Evolutionary conservation across 2,329 filamentous ascomycete species (phyloP).

Genomic region (Alternaria viburni): DNA sequence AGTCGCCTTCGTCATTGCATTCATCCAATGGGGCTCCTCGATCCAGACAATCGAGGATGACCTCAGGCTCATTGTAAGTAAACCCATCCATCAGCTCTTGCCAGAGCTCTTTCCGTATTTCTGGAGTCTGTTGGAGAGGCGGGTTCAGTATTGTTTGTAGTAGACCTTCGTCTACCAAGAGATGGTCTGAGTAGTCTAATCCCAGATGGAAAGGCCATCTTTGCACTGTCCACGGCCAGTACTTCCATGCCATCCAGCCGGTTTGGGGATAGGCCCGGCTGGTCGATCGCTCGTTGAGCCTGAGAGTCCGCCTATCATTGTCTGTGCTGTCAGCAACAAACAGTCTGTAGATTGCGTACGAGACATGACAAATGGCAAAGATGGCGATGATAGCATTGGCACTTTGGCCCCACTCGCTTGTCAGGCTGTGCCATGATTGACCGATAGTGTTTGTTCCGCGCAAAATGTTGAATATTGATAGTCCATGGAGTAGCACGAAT

Average conservation of each 20-base stretch:
- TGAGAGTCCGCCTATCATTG: background rate
- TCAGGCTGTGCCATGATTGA: background rate
- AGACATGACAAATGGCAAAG: fast-evolving
- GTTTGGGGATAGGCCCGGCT: too few species aligned
- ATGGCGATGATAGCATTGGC: background rate
- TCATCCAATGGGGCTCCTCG: background rate
- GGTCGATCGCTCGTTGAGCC: too few species aligned
- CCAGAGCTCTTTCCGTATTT: too few species aligned
- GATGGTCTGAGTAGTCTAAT: background rate
- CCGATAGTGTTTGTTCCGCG: background rate
- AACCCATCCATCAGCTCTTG: too few species aligned
- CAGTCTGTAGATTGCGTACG: fast-evolving
- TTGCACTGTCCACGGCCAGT: fast-evolving
- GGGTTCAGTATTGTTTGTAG: too few species aligned
- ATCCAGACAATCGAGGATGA: background rate
- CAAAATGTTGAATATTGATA: background rate
- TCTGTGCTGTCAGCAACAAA: background rate
- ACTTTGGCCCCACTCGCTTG: background rate
- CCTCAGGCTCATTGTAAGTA: fast-evolving
- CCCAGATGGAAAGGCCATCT: background rate
- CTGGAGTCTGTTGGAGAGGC: too few species aligned
- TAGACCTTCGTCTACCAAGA: background rate
- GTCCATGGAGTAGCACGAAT: background rate
- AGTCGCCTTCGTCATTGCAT: background rate
- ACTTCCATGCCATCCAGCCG: too few species aligned